Base-by-base conservation (phyloP, 2,329 filamentous ascomycete genomes). In the Conoideocrella luteorostrata region DNA sequence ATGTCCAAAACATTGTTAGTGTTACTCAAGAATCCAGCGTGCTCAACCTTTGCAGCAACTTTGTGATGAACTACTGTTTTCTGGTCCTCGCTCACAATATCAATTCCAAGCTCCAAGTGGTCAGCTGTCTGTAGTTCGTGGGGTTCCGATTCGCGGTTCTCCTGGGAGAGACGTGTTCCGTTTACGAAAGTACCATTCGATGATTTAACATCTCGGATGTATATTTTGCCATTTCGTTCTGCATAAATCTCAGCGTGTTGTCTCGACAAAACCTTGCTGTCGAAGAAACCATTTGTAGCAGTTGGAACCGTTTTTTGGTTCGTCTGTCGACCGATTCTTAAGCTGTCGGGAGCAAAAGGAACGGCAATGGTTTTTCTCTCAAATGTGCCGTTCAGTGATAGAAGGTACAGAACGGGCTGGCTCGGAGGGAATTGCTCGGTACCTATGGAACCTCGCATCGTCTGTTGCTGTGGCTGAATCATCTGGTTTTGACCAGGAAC, bases 101-200 rank as follows among this genome's bases (percentile, higher is more conserved):
- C 93, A 56, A 98, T 98, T 44, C 93, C 93, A 28, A 98, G 75
- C 61, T 98, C 93, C 42, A 98, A 71, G 50, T 93, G 88, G 60
- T 98, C 93, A 52, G 88, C 84, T 47, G 91, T 89, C 57, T 90
- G 84, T 26, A 98, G 71, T 60, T 97, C 91, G 60, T 96, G 88
- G 0, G 93, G 90, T 49, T 97, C 93, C 0, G 91, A 97, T 65
- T 98, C 93, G 54, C 90, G 82, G 57, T 96, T 98, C 63, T 98
- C 93, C 43, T 82, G 87, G 2, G 93, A 97, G 47, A 98, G 66
- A 23, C 93, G 82, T 43, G 85, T 80, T 17, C 89, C 89, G 57
- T 98, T 98, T 54, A 98, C 91, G 64, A 98, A 98, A 1, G 93
- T 98, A 46, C 93, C 93, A 61, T 98, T 98, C 32, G 93, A 98